Base-by-base conservation (phyloP, 2,329 filamentous ascomycete species). In the Cercospora beticola region DNA sequence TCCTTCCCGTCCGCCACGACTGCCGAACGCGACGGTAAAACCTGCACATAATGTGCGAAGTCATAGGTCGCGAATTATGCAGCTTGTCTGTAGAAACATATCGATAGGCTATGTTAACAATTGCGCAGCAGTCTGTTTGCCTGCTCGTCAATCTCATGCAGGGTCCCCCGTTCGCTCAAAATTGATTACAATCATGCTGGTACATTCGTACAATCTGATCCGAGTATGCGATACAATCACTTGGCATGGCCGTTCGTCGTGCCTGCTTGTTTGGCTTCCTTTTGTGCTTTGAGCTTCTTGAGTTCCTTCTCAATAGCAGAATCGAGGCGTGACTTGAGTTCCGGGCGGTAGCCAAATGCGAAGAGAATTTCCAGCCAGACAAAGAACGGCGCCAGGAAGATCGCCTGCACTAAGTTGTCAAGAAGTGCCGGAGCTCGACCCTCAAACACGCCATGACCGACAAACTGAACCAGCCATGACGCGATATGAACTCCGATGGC, bases 291-390 rank as follows among this genome's bases (percentile, higher is more conserved):
- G 78, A 93, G 90, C 80, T 93, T 95, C 74, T 87, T 85, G 72
- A 97, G 86, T 78, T 97, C 92, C 74, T 87, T 84, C 77, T 89
- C 82, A 3, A 97, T 92, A 43, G 87, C 88, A 78, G 89, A 89
- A 70, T 94, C 88, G 56, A 98, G 88, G 62, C 94, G 88, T 69
- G 87, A 86, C 82, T 94, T 93, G 74, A 99, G 84, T 79, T 97
- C 93, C 1, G 90, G 92, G 68, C 95, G 88, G 81, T 98, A 99
- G 60, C 95, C 95, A 62, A 96, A 87, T 76, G 86, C 89, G 84
- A 99, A 99, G 28, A 99, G 85, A 26, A 96, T 82, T 83, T 98
- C 94, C 75, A 99, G 90, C 92, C 95, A 99, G 68, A 98, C 94
- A 75, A 98, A 99, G 76, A 99, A 90, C 8, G 95, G 95, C 0